These are phyloP conservation scores for Zymoseptoria tritici DNA, from an alignment of 2,329 filamentous ascomycete genomes.

Conservation along the genomic window DNA sequence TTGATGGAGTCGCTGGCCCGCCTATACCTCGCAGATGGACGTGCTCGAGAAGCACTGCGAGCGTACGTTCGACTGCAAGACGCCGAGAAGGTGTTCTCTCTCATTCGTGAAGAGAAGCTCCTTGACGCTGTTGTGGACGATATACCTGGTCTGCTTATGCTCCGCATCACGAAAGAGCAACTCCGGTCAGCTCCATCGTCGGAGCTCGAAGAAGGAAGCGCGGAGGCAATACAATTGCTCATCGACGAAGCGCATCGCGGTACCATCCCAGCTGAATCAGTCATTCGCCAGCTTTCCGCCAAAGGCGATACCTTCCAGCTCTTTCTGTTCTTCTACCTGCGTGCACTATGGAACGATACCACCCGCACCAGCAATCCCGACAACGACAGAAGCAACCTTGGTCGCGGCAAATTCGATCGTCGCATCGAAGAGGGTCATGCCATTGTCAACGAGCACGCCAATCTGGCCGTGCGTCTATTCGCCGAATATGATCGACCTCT, in stretches of 20 bases:
- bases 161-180: constrained; percentile 71
- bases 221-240: constrained; percentile 76
- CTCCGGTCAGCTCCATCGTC: constrained; percentile 55
- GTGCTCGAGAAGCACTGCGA: constrained; percentile 73
- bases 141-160: constrained; percentile 77
- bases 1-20: constrained; percentile 81
- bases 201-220: constrained; percentile 71
- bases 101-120: constrained; percentile 85
- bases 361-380: constrained; percentile 1
- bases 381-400: constrained; percentile 1
- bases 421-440: constrained; percentile 50
- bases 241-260: constrained; percentile 89
- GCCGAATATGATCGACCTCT: constrained; percentile 72
- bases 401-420: constrained; percentile 20
- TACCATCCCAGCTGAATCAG: constrained; percentile 67
- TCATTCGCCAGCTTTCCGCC: constrained; percentile 68
- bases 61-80: constrained; percentile 90
- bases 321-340: constrained; percentile 89
- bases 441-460: constrained; percentile 74
- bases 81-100: constrained; percentile 75
- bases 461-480: constrained; percentile 79
- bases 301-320: constrained; percentile 53
- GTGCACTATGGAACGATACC: constrained; percentile 62
- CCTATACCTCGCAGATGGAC: constrained; percentile 73
- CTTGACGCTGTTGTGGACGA: constrained; percentile 83